Evolutionary conservation across 2,329 filamentous ascomycete genomes (phyloP).

Genomic region (Reticulascus tulasneorum): DNA sequence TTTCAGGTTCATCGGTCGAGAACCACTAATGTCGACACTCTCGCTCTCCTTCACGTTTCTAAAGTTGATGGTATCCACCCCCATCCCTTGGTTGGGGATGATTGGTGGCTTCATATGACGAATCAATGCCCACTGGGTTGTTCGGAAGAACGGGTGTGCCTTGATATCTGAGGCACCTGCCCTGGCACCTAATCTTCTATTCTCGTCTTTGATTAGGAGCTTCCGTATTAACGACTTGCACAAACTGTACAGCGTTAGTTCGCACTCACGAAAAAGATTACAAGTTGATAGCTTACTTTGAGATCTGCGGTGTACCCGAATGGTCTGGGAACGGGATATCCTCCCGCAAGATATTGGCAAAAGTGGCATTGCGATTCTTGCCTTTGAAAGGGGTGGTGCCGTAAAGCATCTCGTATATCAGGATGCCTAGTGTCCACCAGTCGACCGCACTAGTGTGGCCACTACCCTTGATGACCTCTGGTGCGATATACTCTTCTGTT

Average conservation of each 20-base stretch:
- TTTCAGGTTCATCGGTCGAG: constrained; percentile 53
- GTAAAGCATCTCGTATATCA: constrained; percentile 99
- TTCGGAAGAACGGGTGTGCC: constrained; percentile 90
- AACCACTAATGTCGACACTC: constrained; percentile 78
- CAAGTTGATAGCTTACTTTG: constrained; percentile 59
- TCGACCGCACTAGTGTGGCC: constrained; percentile 98
- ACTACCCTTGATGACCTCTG: constrained; percentile 97
- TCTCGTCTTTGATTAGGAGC: constrained; percentile 96
- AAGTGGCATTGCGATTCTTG: constrained; percentile 97
- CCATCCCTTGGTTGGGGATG: constrained; percentile 84
- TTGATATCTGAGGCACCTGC: constrained; percentile 97
- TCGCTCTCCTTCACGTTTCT: constrained; percentile 96
- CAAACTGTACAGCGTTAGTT: constrained; percentile 50
- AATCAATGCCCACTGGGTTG: constrained; percentile 93
- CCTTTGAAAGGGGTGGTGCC: constrained; percentile 99
- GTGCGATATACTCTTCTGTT: constrained; percentile 97
- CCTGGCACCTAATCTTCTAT: constrained; percentile 84
- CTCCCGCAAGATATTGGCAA: constrained; percentile 93
- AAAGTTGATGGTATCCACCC: constrained; percentile 94
- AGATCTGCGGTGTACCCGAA: constrained; percentile 76
- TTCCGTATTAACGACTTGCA: constrained; percentile 97
- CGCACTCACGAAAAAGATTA: not conserved
- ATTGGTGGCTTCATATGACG: constrained; percentile 98
- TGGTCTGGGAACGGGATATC: constrained; percentile 96
- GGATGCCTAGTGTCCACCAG: constrained; percentile 97